Conservation (phyloP, 2,329 filamentous ascomycete genomes). For the Cordyceps tenuipes region DNA sequence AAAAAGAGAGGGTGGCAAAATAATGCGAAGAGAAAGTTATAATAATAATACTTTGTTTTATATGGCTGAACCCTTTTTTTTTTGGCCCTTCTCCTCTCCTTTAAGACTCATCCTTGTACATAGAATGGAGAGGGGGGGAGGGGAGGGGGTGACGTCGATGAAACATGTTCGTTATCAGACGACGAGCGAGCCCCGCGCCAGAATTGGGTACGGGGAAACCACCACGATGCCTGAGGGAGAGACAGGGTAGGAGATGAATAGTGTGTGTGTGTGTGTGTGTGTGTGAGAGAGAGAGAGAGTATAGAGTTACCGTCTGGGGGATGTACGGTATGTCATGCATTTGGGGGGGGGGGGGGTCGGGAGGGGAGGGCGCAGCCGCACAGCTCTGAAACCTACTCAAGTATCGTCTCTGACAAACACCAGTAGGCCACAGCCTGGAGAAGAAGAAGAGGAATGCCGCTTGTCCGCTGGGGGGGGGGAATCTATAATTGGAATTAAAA, state of each 20-base stretch:
- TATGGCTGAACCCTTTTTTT: too few relatives aligned
- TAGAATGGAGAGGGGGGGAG: neutral
- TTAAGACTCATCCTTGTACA: neutral
- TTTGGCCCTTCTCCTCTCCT: too few relatives aligned
- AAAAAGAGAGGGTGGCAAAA: too few relatives aligned
- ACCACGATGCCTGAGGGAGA: neutral
- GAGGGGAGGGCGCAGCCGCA: neutral
- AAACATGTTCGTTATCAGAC: neutral
- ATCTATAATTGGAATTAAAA: neutral
- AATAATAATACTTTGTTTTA: too few relatives aligned
- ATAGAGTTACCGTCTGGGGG: neutral
- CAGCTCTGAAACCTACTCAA: neutral
- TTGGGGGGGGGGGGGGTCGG: neutral
- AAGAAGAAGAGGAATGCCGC: neutral
- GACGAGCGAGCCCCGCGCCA: neutral
- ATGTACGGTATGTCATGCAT: neutral
- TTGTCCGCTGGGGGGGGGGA: neutral
- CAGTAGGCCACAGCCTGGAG: neutral
- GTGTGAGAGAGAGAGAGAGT: too few relatives aligned
- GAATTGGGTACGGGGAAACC: neutral
- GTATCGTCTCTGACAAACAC: neutral
- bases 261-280: too few relatives aligned
- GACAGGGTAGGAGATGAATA: neutral
- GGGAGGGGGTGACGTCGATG: neutral
- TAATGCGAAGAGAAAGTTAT: too few relatives aligned